These are phyloP conservation scores for Prototheca cutis DNA, from an alignment of 163 green algal species.

Conservation along the genomic window DNA sequence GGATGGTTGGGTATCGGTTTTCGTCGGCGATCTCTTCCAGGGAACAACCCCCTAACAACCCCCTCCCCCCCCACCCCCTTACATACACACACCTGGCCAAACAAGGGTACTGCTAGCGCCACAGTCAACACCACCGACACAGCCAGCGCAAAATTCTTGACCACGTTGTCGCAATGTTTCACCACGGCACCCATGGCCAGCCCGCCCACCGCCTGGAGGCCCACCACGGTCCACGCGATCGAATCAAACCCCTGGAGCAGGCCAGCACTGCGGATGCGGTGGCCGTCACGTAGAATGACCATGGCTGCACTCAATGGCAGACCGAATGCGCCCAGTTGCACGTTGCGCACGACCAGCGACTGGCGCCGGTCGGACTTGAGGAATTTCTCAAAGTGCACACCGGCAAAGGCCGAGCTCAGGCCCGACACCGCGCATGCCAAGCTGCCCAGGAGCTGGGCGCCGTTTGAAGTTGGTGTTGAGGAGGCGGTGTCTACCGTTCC, in stretches of 20 bases:
- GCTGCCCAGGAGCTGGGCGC: slow-evolving; percentile 26
- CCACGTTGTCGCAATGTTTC: slow-evolving; percentile 61
- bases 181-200: slow-evolving; percentile 48
- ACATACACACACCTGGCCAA: neutral
- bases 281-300: slow-evolving; percentile 27
- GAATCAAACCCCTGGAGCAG: slow-evolving; percentile 41
- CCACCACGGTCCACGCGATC: slow-evolving; percentile 38
- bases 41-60: neutral
- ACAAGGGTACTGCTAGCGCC: slow-evolving; percentile 15
- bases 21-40: too few relatives aligned
- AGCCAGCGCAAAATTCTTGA: slow-evolving; percentile 55
- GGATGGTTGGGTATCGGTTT: too few relatives aligned
- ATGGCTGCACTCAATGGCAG: slow-evolving; percentile 26
- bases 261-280: slow-evolving; percentile 16
- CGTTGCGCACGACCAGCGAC: slow-evolving; percentile 45
- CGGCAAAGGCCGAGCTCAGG: slow-evolving; percentile 48
- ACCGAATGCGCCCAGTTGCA: slow-evolving; percentile 46
- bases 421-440: slow-evolving; percentile 37
- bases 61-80: neutral
- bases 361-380: slow-evolving; percentile 41
- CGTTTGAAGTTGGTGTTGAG: slow-evolving; percentile 6
- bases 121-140: slow-evolving; percentile 24
- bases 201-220: slow-evolving; percentile 44
- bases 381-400: slow-evolving; percentile 60
- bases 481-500: slow-evolving; percentile 9